Conservation (phyloP, 2,329 filamentous ascomycete species). For the Aspergillus sclerotialis region DNA sequence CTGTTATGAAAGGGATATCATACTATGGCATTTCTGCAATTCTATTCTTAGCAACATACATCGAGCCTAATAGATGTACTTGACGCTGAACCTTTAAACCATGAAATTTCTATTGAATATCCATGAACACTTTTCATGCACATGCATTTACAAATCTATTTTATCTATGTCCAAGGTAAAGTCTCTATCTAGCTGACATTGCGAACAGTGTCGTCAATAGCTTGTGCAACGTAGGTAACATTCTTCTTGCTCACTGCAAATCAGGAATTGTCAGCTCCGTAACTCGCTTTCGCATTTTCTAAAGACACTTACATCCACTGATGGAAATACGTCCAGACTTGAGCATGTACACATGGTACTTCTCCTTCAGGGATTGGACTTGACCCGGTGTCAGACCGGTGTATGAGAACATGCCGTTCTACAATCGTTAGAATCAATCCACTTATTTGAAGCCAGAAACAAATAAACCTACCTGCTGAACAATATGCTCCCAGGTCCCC, state of each 20-base stretch:
- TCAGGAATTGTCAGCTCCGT: slow-evolving; percentile 1
- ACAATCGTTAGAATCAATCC: slow-evolving; percentile 1
- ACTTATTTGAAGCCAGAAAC: neutral
- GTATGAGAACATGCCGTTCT: slow-evolving; percentile 86
- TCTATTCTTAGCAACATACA: no score
- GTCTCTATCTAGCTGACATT: slow-evolving; percentile 19
- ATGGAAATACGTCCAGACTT: slow-evolving; percentile 34
- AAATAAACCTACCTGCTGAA: slow-evolving; percentile 65
- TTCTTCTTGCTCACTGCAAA: slow-evolving; percentile 33
- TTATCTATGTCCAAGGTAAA: neutral
- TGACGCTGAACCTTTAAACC: no score
- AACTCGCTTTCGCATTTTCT: slow-evolving; percentile 1
- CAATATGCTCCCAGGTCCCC: slow-evolving; percentile 96
- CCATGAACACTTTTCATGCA: neutral
- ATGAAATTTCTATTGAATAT: neutral
- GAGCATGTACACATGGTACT: slow-evolving; percentile 38
- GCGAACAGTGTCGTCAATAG: slow-evolving; percentile 31
- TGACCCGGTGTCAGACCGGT: slow-evolving; percentile 42
- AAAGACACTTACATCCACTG: slow-evolving; percentile 28
- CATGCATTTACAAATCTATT: neutral
- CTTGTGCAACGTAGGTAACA: slow-evolving; percentile 32
- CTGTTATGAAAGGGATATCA: no score
- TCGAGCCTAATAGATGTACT: neutral
- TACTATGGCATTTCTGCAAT: no score
- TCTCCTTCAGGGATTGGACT: slow-evolving; percentile 34